A percentile compares a stretch with the other conserved stretches of the same genome.
These are phyloP conservation scores for Imleria badia DNA, from an alignment of 768 basidiomycete species.

Conservation along the genomic window DNA sequence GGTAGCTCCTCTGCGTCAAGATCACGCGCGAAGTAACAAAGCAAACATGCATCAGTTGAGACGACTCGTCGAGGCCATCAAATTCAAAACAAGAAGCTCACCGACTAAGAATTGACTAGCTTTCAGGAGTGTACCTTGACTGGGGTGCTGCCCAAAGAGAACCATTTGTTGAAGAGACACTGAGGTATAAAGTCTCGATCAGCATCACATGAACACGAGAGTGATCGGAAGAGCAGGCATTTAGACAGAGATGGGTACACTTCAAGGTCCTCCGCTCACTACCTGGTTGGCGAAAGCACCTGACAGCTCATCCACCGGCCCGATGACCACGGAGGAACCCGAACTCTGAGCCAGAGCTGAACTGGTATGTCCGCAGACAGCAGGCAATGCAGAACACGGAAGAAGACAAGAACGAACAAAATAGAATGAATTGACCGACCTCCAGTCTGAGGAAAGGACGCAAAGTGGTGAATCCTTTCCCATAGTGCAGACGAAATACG, in stretches of 20 bases:
- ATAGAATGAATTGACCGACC: slow-evolving; percentile 45
- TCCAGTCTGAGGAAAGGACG: slow-evolving; percentile 90
- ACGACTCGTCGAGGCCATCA: neutral
- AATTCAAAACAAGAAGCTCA: neutral
- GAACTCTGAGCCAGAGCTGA: neutral
- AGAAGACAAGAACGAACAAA: neutral
- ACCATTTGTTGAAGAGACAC: slow-evolving; percentile 20
- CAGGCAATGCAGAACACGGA: neutral
- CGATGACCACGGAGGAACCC: neutral
- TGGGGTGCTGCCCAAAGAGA: slow-evolving; percentile 19
- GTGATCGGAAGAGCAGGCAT: neutral
- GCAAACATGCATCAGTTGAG: neutral
- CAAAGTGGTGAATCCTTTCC: slow-evolving; percentile 90
- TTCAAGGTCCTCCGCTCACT: neutral
- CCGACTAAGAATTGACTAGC: slow-evolving; percentile 17
- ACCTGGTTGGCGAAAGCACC: no score
- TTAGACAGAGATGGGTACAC: neutral
- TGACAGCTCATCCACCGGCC: neutral
- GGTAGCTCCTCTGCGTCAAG: slow-evolving; percentile 13
- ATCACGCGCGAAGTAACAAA: neutral
- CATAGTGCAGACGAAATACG: slow-evolving; percentile 76
- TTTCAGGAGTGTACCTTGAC: slow-evolving; percentile 18
- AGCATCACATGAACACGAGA: slow-evolving; percentile 4
- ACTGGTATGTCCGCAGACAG: neutral
- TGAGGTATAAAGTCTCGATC: neutral